A percentile compares a stretch with the other conserved stretches of the same genome.
Conservation (phyloP, 148 eudicot genomes). For the Silene conica region DNA sequence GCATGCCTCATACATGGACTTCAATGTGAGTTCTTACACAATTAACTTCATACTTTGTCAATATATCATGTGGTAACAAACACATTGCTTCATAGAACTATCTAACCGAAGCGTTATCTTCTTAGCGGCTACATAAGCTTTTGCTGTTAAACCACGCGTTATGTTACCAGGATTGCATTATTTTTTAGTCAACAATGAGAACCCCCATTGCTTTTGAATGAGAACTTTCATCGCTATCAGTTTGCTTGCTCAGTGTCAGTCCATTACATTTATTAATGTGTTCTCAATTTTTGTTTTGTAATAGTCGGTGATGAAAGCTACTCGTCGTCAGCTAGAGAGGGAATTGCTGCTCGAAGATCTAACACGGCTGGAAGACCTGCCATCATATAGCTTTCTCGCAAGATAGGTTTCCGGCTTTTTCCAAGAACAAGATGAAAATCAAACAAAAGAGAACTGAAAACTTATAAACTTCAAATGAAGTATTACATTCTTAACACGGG, state of each 20-base stretch:
- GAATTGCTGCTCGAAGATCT: constrained; percentile 77
- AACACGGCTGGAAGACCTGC: constrained; percentile 73
- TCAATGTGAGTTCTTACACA: constrained; percentile 64
- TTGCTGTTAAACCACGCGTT: neutral
- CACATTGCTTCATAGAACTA: too few relatives aligned
- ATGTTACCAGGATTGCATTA: neutral
- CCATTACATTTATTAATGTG: constrained; percentile 12
- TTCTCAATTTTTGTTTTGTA: constrained; percentile 9
- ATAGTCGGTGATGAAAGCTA: constrained; percentile 95
- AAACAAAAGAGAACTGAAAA: constrained; percentile 14
- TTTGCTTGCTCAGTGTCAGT: neutral
- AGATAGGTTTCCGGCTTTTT: constrained; percentile 34
- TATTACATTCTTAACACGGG: constrained; percentile 15
- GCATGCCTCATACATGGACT: constrained; percentile 99
- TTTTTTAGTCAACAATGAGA: too few relatives aligned
- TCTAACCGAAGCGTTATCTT: too few relatives aligned
- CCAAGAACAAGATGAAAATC: constrained; percentile 7
- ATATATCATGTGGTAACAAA: too few relatives aligned
- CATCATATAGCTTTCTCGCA: constrained; percentile 67
- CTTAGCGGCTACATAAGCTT: neutral
- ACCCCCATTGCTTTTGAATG: too few relatives aligned
- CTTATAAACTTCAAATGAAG: constrained; percentile 14
- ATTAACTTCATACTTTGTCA: neutral
- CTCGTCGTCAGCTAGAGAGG: constrained; percentile 84
- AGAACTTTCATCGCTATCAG: too few relatives aligned